Base-by-base conservation (phyloP, 805 yeast species). In the Tetrapisispora namnaoensis region DNA sequence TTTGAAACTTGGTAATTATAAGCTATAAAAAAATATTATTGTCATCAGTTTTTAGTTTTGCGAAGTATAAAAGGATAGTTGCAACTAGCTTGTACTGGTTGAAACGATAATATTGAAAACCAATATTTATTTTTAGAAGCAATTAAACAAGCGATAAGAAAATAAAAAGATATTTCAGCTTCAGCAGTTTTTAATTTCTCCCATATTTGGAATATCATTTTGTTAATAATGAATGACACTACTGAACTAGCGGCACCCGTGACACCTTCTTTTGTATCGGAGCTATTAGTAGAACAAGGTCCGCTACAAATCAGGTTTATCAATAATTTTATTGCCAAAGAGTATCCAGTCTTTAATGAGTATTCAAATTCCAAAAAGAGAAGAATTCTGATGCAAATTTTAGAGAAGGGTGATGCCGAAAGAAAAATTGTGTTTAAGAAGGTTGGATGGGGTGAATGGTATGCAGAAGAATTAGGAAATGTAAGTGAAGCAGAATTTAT, bases 391-490 rank as follows among this genome's bases (percentile, higher is more conserved):
- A 89, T 90, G 80, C 80, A 89, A 8, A 89, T 91, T 37, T 76
- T 90, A 67, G 95, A 87, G 57, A 76, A 77, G 54, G 83, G 86
- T 11, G 82, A 79, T 47, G 73, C 76, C 50, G 64, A 63, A 7
- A 61, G 68, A 38, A 61, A 66, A 4, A 81, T 84, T 36, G 77
- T 83, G n/a, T 90, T 90, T 68, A 95, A 88, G 60, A 90, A 90
- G 69, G 86, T 90, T 27, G 96, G 97, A 17, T 90, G 97, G 97
- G 97, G 97, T 51, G 95, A 89, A 64, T 90, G 97, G 97, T 51
- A 58, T 27, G 93, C 89, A 2, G 74, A 80, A 56, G 67, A 71
- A 42, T n/a, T 42, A 11, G 37, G 37, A 17, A 11, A 28, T 18
- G 43, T 45, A 2, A 39, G 62, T 17, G 50, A 63, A 13, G 65